Conservation (phyloP, 805 yeast species). For the Priceomyces haplophilus region DNA sequence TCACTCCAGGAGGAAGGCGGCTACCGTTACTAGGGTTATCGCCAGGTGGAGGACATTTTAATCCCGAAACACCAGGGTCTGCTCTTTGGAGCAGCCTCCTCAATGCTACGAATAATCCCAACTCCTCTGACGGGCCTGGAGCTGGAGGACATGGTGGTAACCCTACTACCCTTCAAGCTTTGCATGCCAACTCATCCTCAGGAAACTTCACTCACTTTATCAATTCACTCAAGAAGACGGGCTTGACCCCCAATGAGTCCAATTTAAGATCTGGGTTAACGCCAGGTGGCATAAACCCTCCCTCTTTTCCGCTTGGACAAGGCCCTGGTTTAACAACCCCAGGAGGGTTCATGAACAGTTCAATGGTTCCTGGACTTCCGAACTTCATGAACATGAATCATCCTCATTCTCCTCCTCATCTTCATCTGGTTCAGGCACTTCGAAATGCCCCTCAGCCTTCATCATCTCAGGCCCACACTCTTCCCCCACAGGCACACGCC, state of each 20-base stretch:
- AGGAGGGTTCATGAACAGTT: constrained; percentile 36
- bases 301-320: constrained; percentile 31
- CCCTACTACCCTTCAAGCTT: constrained; percentile 1
- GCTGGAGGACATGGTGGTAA: background rate
- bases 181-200: constrained; percentile 8
- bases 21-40: constrained; percentile 52
- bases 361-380: constrained; percentile 49
- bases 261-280: constrained; percentile 68
- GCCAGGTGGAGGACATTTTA: constrained; percentile 38
- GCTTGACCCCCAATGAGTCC: constrained; percentile 75
- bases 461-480: constrained; percentile 5
- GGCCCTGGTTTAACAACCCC: constrained; percentile 41
- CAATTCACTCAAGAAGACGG: constrained; percentile 44
- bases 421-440: constrained; percentile 4
- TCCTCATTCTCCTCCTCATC: constrained; percentile 2
- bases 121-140: constrained; percentile 5
- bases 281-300: constrained; percentile 45
- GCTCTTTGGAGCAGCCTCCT: constrained; percentile 47
- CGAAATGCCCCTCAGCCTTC: constrained; percentile 2
- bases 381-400: constrained; percentile 33
- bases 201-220: constrained; percentile 25
- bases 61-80: constrained; percentile 53
- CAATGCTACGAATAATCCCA: constrained; percentile 34
- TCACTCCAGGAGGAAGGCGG: constrained; percentile 60
- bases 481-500: background rate